phyloP scores from a whole-genome alignment of 2,329 filamentous ascomycete genomes.

The Epichloe festucae region DNA sequence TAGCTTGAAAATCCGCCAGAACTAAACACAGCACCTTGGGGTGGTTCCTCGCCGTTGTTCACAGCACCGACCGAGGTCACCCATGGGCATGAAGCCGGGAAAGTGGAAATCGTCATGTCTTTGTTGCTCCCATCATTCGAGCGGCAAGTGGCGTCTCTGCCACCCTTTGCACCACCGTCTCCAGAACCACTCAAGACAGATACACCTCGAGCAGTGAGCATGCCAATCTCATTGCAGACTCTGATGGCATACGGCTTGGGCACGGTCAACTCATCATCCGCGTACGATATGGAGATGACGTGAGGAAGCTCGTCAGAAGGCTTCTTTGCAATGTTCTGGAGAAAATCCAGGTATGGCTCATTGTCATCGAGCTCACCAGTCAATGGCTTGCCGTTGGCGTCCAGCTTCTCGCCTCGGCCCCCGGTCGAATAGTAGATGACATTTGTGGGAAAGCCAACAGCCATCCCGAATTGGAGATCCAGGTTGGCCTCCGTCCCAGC shows the following conservation, averaged over 20 bases:
- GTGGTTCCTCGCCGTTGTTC: constrained; percentile 20
- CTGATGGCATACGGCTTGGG: constrained; percentile 36
- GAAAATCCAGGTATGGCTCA: constrained; percentile 44
- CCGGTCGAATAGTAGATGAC: constrained; percentile 32
- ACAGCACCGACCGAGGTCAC: constrained; percentile 55
- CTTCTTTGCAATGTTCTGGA: constrained; percentile 35
- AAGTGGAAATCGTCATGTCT: constrained; percentile 44
- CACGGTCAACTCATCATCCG: constrained; percentile 43
- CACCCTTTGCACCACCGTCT: constrained; percentile 34
- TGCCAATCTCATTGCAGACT: constrained; percentile 40
- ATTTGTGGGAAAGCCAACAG: constrained; percentile 30
- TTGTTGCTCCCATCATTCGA: constrained; percentile 45
- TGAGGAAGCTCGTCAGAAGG: constrained; percentile 35
- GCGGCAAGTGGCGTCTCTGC: constrained; percentile 36
- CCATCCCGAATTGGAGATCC: constrained; percentile 36
- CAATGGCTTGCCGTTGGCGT: constrained; percentile 22
- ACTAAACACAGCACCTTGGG: constrained; percentile 31
- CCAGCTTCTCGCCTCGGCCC: constrained; percentile 29
- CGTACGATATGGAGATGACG: constrained; percentile 45
- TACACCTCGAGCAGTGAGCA: constrained; percentile 39
- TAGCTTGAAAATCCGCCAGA: constrained; percentile 40
- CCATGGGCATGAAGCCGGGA: constrained; percentile 55
- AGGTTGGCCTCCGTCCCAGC: constrained; percentile 33
- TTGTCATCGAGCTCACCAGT: constrained; percentile 26
- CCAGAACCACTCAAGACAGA: constrained; percentile 38